Evolutionary conservation across 805 yeast species (phyloP).

Genomic region (Pichia insulana): DNA sequence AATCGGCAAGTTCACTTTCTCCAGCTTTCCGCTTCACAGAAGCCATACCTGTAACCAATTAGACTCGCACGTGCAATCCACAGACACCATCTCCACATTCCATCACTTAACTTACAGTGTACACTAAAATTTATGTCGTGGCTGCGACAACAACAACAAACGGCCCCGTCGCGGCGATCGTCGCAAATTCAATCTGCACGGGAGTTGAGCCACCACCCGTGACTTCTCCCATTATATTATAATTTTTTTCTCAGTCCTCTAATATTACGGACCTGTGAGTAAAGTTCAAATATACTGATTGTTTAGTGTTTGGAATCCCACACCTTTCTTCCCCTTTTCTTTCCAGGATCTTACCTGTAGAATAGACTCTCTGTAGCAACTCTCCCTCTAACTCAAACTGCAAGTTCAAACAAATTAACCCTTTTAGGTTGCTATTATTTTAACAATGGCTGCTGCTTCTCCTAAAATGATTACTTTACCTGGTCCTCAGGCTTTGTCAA

Average conservation of each 20-base stretch:
- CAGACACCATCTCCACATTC: no score
- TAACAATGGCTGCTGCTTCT: constrained; percentile 6
- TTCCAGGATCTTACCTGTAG: no score
- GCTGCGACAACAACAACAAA: not conserved
- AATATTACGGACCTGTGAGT: no score
- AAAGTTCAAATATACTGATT: no score
- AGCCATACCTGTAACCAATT: not conserved
- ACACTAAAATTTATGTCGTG: no score
- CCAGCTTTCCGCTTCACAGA: constrained; percentile 2
- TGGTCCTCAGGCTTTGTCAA: constrained; percentile 87
- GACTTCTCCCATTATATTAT: not conserved
- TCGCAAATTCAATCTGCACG: not conserved
- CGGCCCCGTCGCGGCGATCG: not conserved
- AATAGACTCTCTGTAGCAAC: not conserved
- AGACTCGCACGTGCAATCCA: not conserved
- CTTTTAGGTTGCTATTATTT: not conserved
- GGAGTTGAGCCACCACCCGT: not conserved
- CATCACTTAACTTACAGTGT: no score
- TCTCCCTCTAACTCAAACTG: not conserved
- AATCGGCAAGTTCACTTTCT: not conserved
- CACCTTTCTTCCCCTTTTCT: no score
- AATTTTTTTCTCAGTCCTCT: not conserved
- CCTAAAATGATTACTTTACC: constrained; percentile 46
- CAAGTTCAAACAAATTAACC: not conserved
- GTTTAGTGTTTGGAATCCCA: no score